Conservation (phyloP, 78 protist species). For the Dictyostelium purpureum region DNA sequence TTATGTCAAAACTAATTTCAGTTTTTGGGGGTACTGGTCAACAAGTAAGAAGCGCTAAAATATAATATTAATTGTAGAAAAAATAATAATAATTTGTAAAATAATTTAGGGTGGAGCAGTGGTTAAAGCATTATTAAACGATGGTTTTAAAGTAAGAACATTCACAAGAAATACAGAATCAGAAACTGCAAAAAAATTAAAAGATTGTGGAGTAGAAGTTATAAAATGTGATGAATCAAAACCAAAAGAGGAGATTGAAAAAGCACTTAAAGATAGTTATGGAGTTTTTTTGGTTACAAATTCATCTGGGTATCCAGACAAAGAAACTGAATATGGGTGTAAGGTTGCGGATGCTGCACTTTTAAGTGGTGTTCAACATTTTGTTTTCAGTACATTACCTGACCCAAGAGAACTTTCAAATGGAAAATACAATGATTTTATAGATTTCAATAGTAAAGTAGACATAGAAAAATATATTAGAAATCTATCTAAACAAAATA, state of each 20-base stretch:
- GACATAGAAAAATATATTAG: too few species aligned
- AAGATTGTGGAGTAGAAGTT: conserved; percentile 1
- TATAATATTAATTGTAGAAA: too few species aligned
- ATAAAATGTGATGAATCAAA: neutral
- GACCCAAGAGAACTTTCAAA: neutral
- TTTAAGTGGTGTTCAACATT: neutral
- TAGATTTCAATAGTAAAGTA: too few species aligned
- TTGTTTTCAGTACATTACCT: conserved; percentile 1
- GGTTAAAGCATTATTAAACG: neutral
- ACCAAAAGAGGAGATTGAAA: neutral
- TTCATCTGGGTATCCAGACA: neutral
- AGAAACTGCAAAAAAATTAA: neutral
- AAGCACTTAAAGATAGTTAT: neutral
- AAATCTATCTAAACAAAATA: too few species aligned
- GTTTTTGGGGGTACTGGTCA: too few species aligned
- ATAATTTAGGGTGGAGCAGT: conserved; percentile 46
- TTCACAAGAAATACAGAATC: conserved; percentile 16
- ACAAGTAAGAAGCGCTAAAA: too few species aligned
- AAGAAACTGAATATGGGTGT: neutral
- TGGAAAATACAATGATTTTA: neutral
- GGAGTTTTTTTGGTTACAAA: conserved; percentile 33
- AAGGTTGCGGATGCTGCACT: conserved; percentile 24
- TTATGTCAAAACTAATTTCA: too few species aligned
- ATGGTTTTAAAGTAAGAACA: conserved; percentile 21
- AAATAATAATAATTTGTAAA: too few species aligned